Percentiles rank a stretch among this genome's conserved stretches.
phyloP scores from a whole-genome alignment of 1,284 basidiomycete genomes.

The Pulchroboletus neoregius region DNA sequence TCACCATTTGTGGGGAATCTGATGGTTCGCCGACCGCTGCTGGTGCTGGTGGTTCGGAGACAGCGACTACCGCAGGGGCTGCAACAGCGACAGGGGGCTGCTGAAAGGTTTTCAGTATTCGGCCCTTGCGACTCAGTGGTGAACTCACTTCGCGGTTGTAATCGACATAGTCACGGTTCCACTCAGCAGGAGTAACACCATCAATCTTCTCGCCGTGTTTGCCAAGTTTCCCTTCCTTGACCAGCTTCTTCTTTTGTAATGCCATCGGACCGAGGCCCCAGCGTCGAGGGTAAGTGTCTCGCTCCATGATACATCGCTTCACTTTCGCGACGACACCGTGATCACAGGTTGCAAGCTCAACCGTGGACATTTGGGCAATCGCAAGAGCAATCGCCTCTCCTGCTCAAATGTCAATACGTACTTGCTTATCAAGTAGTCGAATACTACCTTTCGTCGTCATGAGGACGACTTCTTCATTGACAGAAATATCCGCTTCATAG shows the following conservation, averaged over 20 bases:
- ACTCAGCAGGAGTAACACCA: slow-evolving; percentile 87
- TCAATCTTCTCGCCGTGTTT: slow-evolving; percentile 93
- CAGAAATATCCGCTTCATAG: slow-evolving; percentile 93
- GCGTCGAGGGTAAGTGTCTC: slow-evolving; percentile 95
- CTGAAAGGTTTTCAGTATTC: slow-evolving; percentile 23
- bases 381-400: slow-evolving; percentile 97
- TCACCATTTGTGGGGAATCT: slow-evolving; percentile 43
- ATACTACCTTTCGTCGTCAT: slow-evolving; percentile 95
- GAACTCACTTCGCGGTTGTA: slow-evolving; percentile 62
- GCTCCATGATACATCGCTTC: slow-evolving; percentile 99
- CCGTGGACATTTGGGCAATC: slow-evolving; percentile 98
- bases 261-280: slow-evolving; percentile 99
- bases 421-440: not conserved
- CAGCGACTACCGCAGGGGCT: slow-evolving; percentile 23
- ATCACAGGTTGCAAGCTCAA: slow-evolving; percentile 96
- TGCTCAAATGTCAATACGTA: slow-evolving; percentile 27
- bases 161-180: slow-evolving; percentile 93
- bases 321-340: slow-evolving; percentile 99
- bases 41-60: slow-evolving; percentile 24
- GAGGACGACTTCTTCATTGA: slow-evolving; percentile 96
- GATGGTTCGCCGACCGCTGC: slow-evolving; percentile 36
- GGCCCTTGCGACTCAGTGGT: slow-evolving; percentile 11
- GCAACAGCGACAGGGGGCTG: slow-evolving; percentile 38
- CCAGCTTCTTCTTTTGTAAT: slow-evolving; percentile 96
- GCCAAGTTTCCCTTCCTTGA: slow-evolving; percentile 94